Evolutionary conservation across 2,329 filamentous ascomycete genomes (phyloP), one percentile per base, ranked within the genome.

Genomic region (Moelleriella libera): DNA sequence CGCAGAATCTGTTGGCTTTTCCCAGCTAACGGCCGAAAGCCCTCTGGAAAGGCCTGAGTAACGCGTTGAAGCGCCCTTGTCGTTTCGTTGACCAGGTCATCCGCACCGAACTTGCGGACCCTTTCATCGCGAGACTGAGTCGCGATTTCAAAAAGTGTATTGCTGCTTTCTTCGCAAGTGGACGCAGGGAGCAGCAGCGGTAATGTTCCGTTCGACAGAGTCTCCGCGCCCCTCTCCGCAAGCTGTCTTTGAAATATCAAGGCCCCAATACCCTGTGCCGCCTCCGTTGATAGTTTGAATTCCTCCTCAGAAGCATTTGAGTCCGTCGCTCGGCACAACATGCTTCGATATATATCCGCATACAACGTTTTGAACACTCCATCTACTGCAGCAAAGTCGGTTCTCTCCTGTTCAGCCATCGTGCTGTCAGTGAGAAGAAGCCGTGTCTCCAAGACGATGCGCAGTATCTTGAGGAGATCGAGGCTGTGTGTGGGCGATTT

Each of bases 391-490:
- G 57, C 59, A 53, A 68, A 71, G 42, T 60, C 63, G 37, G 55
- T 57, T 44, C 59, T 63, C 29, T 66, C 70, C 41, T 61, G 62
- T n/a, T 51, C 53, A 4, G 57, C 58, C 54, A 66, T 58, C 1
- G 58, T 53, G 5, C 54, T 51, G 11, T 62, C 58, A 9, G 66
- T 57, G 2, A 74, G 58, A 3, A 68, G 54, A 31, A 68, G 56
- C 3, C 72, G 63, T 2, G 69, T 67, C 51, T 70, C 70, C 28
- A 80, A 59, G 6, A 77, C 58, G 1, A 73, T 70, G 46, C 73
- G 71, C 5, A 78, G 53, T 2, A 79, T 61, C 14, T 68, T 67
- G 2, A 78, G 54, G 1, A 79, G 63, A 49, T 76, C 71, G n/a
- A 68, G 66, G 31, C 68, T 70, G 50, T 79, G 75, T 3, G 65